phyloP scores from a whole-genome alignment of 352 stramenopile species.

The Phytophthora fragariae region DNA sequence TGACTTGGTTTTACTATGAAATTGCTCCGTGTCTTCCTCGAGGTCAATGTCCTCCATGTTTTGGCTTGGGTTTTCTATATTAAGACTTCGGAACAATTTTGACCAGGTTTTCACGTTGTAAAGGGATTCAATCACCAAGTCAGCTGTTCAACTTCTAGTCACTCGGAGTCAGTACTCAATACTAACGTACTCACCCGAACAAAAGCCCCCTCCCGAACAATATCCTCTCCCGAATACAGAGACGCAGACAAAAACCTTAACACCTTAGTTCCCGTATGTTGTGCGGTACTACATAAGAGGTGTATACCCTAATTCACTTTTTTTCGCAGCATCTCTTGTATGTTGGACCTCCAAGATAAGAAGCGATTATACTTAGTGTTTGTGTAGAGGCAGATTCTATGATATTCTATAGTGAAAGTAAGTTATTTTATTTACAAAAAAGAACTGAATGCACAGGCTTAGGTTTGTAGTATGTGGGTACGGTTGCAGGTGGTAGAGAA shows the following conservation, averaged over 20 bases:
- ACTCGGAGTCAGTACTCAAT: too few relatives aligned
- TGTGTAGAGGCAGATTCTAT: background rate
- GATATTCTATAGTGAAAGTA: background rate
- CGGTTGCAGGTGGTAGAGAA: background rate
- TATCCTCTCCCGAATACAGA: too few relatives aligned
- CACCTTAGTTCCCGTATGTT: constrained; percentile 16
- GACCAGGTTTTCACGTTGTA: too few relatives aligned
- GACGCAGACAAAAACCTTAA: background rate
- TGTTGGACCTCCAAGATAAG: constrained; percentile 12
- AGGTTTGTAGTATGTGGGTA: background rate
- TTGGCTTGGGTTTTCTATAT: too few relatives aligned
- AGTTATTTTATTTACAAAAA: background rate
- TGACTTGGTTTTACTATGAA: too few relatives aligned
- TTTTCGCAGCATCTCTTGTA: constrained; percentile 6
- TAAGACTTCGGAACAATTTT: too few relatives aligned
- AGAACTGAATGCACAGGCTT: constrained; percentile 11
- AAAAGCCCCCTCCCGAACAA: too few relatives aligned
- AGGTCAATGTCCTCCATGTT: too few relatives aligned
- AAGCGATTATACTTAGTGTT: constrained; percentile 9
- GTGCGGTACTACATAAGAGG: background rate
- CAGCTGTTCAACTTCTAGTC: too few relatives aligned
- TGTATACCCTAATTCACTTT: constrained; percentile 15
- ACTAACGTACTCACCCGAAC: too few relatives aligned
- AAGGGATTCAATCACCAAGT: too few relatives aligned
- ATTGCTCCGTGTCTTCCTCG: too few relatives aligned